A percentile compares a stretch with the other conserved stretches of the same genome.
These are phyloP conservation scores for Halophytophthora polymorphica DNA, from an alignment of 352 stramenopile species.

Conservation along the genomic window DNA sequence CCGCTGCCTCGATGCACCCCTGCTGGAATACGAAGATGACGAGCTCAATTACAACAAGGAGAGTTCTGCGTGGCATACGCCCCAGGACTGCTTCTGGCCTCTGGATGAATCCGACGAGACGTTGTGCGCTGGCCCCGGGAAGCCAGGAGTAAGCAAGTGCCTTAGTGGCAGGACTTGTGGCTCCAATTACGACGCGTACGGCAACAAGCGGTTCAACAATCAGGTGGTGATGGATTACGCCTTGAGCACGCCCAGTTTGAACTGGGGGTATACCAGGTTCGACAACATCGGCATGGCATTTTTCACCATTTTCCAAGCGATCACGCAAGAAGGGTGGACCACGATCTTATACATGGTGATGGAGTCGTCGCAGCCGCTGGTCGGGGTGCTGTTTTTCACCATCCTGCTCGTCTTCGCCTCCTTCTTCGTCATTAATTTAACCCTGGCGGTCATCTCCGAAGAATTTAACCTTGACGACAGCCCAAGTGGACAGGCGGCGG, in stretches of 20 bases:
- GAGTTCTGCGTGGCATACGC: slow-evolving; percentile 56
- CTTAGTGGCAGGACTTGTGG: slow-evolving; percentile 38
- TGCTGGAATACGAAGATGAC: slow-evolving; percentile 57
- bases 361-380: slow-evolving; percentile 47
- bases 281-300: slow-evolving; percentile 90
- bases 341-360: slow-evolving; percentile 90
- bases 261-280: slow-evolving; percentile 93
- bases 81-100: slow-evolving; percentile 91
- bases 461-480: slow-evolving; percentile 83
- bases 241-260: slow-evolving; percentile 54
- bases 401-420: slow-evolving; percentile 88
- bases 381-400: slow-evolving; percentile 87
- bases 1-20: slow-evolving; percentile 30
- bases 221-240: slow-evolving; percentile 43
- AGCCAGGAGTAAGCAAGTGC: slow-evolving; percentile 59
- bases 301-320: slow-evolving; percentile 92
- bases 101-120: slow-evolving; percentile 77
- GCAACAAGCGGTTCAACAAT: slow-evolving; percentile 60
- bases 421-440: slow-evolving; percentile 94
- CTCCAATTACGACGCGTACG: slow-evolving; percentile 66
- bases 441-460: slow-evolving; percentile 90
- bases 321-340: slow-evolving; percentile 94
- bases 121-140: slow-evolving; percentile 52
- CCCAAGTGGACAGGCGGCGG: slow-evolving; percentile 11
- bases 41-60: slow-evolving; percentile 49